Evolutionary conservation across 1,139 yeast species (phyloP).

Genomic region (Yamadazyma membranifaciens): DNA sequence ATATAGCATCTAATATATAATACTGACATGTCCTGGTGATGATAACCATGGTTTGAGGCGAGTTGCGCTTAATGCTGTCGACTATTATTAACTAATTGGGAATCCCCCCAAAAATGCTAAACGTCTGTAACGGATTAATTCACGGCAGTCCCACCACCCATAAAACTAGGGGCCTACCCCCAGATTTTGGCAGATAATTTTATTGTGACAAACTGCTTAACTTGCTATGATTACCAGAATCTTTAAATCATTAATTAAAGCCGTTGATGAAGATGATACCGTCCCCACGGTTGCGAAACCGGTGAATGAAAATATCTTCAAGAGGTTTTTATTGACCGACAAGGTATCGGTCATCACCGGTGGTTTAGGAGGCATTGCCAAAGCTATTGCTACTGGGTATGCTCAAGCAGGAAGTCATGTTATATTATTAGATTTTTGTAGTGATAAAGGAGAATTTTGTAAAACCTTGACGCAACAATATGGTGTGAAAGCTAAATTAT

Average conservation of each 20-base stretch:
- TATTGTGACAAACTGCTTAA: slow-evolving; percentile 1
- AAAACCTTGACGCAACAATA: slow-evolving; percentile 51
- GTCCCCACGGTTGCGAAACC: slow-evolving; percentile 25
- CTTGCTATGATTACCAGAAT: not conserved
- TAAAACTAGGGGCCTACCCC: not conserved
- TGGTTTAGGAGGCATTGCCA: slow-evolving; percentile 79
- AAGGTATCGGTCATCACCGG: slow-evolving; percentile 83
- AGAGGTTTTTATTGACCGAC: slow-evolving; percentile 62
- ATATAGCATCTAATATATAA: slow-evolving; percentile 1
- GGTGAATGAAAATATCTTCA: slow-evolving; percentile 29
- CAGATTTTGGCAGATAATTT: not conserved
- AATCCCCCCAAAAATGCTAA: not conserved
- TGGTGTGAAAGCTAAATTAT: slow-evolving; percentile 62
- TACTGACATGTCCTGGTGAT: too few species aligned
- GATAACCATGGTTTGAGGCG: too few species aligned
- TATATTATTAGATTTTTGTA: slow-evolving; percentile 64
- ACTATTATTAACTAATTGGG: slow-evolving; percentile 4
- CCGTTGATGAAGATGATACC: slow-evolving; percentile 19
- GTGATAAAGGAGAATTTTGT: slow-evolving; percentile 39
- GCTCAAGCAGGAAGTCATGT: slow-evolving; percentile 90
- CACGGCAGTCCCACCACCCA: not conserved
- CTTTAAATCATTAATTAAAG: slow-evolving; percentile 21
- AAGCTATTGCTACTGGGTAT: slow-evolving; percentile 72
- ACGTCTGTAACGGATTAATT: not conserved
- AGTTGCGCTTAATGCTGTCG: not conserved